Evolutionary conservation across 169 alveolate species (phyloP).

Genomic region (Amoebophrya sp.): DNA sequence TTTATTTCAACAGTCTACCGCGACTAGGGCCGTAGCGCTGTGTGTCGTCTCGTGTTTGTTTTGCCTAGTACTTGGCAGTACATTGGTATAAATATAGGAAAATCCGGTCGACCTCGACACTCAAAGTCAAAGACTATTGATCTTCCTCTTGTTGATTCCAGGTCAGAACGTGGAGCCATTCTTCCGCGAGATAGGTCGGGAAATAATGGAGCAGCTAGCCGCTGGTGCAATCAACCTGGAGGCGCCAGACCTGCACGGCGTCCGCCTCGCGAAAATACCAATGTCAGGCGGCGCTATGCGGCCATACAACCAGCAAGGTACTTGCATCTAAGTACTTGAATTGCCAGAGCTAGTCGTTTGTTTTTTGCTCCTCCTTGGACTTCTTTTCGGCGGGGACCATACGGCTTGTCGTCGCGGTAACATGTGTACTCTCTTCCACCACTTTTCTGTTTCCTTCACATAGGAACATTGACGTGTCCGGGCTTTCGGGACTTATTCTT

Average conservation of each 20-base stretch:
- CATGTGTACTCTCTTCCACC: background rate
- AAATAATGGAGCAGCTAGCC: background rate
- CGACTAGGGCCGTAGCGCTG: no score
- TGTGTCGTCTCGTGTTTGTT: no score
- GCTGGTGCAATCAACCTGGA: background rate
- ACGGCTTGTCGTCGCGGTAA: background rate
- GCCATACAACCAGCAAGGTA: background rate
- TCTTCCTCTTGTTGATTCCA: background rate
- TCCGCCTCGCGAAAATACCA: background rate
- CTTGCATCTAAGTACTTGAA: background rate
- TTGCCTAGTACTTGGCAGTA: background rate
- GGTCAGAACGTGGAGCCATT: background rate
- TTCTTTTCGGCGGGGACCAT: no score
- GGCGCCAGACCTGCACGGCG: background rate
- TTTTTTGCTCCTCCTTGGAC: no score
- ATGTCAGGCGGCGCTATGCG: background rate
- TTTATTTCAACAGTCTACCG: no score
- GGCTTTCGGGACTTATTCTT: background rate
- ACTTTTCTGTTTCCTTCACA: background rate
- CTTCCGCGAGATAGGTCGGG: background rate
- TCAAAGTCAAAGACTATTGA: background rate
- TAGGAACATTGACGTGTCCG: background rate
- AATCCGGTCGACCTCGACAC: background rate
- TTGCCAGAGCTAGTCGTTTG: background rate
- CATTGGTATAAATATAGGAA: background rate